Evolutionary conservation across 2,329 filamentous ascomycete genomes (phyloP), one percentile per base, ranked within the genome.

Genomic region (Ophiocordyceps polyrhachis-furcata): DNA sequence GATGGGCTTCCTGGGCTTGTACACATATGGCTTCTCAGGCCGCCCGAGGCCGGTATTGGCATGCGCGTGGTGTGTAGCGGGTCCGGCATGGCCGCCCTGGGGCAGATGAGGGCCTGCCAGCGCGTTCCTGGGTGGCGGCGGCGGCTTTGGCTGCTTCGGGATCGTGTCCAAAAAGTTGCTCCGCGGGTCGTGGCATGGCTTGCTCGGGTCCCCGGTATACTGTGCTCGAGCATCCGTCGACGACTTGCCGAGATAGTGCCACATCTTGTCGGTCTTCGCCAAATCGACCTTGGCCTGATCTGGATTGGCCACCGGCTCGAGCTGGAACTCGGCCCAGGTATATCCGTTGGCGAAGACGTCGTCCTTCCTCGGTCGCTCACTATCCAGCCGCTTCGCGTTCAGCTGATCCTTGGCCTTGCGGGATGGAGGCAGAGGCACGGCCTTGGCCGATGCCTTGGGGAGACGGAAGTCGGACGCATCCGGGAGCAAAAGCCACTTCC

Each of bases 201-300:
- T 69, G 9, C 55, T 50, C 40, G 73, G 75, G 62, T 93, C 79
- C 54, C 91, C 83, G 5, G 88, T 93, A 62, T 91, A 98, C 58
- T 93, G 86, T 23, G 87, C 81, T 60, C 81, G 87, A 45, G 86
- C 83, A 56, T 96, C 89, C 7, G 89, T 95, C 20, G 89, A 96
- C 19, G 73, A 75, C 58, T 77, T 77, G 29, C 85, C 85, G 48
- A 98, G 71, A 59, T 95, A 96, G 63, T 86, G 75, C 85, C 88
- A 96, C 17, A 94, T 61, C 57, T 84, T 80, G 49, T 89, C 74
- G 15, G 79, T 70, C 57, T 82, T 83, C 48, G 63, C 63, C 9
- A 94, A 61, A 55, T 93, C 77, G 47, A 93, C 67, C 61, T 79
- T 83, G 56, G 69, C 71, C 58, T 83, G 77, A 45, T 66, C 68